A percentile compares a stretch with the other conserved stretches of the same genome.
Evolutionary conservation across 345 rosid genomes (phyloP).

Genomic region (Ailanthus altissimus): DNA sequence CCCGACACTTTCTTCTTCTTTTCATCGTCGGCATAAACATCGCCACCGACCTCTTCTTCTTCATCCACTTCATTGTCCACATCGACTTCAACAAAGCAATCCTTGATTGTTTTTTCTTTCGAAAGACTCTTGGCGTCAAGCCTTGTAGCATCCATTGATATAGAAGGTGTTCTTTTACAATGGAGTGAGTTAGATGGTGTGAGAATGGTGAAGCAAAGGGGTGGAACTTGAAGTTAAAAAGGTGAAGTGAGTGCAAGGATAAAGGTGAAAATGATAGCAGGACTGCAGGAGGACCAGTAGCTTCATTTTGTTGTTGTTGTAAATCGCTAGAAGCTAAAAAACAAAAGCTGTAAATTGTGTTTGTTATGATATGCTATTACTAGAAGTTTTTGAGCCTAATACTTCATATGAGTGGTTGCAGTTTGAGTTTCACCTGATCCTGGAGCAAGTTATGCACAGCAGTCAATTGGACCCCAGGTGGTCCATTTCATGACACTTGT

Average conservation of each 20-base stretch:
- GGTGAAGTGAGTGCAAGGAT: not conserved
- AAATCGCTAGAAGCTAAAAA: constrained; percentile 26
- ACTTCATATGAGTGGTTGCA: not conserved
- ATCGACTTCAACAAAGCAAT: constrained; percentile 48
- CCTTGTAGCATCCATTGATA: constrained; percentile 39
- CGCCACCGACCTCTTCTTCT: constrained; percentile 34
- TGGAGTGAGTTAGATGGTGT: constrained; percentile 13
- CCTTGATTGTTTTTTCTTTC: constrained; percentile 34
- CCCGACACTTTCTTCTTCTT: constrained; percentile 40
- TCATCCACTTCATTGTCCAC: constrained; percentile 56
- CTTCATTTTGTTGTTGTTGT: constrained; percentile 23
- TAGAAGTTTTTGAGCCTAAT: constrained; percentile 5
- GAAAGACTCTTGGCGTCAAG: constrained; percentile 36
- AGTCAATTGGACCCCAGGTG: not conserved
- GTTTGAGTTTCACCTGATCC: not conserved
- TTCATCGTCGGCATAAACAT: constrained; percentile 34
- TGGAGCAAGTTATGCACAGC: not conserved
- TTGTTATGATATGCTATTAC: constrained; percentile 4
- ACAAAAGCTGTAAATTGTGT: not conserved
- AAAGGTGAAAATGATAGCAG: constrained; percentile 22
- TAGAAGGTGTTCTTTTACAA: not conserved
- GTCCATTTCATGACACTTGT: not conserved
- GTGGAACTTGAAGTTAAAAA: constrained; percentile 19
- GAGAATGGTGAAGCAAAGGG: constrained; percentile 17
- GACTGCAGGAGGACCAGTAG: constrained; percentile 39